Percentiles rank a stretch among this genome's conserved stretches.
These are phyloP conservation scores for Populus nigra DNA, from an alignment of 345 rosid genomes.

Conservation along the genomic window DNA sequence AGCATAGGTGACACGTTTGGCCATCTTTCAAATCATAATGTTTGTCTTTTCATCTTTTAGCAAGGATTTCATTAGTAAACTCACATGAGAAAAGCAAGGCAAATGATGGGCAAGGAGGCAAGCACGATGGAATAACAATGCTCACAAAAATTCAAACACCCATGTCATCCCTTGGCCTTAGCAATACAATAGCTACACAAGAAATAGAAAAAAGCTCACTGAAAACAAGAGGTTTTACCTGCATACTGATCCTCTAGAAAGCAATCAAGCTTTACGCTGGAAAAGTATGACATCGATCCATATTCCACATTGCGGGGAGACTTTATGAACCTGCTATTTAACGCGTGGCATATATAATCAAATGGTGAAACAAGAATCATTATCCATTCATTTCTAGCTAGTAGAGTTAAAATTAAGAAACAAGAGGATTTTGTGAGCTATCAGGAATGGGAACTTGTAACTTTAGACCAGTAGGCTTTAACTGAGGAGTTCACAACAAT, in stretches of 20 bases:
- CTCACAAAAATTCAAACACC: background rate
- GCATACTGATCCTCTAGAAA: conserved; percentile 4
- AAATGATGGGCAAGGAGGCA: background rate
- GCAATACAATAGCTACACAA: background rate
- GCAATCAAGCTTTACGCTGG: background rate
- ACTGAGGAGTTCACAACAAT: too few species aligned
- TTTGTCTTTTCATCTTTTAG: background rate
- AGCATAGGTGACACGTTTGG: conserved; percentile 1
- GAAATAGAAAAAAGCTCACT: background rate
- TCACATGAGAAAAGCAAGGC: background rate
- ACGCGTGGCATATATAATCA: background rate
- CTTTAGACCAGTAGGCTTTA: background rate
- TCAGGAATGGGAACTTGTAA: background rate
- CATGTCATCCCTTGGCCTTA: background rate
- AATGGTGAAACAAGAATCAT: background rate
- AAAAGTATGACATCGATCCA: background rate
- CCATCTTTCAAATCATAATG: conserved; percentile 22
- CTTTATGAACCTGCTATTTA: background rate
- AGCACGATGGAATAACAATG: background rate
- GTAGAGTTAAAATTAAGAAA: background rate
- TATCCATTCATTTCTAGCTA: background rate
- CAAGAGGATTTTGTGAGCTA: background rate
- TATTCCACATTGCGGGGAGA: background rate
- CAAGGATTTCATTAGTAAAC: conserved; percentile 6
- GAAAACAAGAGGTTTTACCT: background rate